phyloP scores from a whole-genome alignment of 805 yeast genomes.

The Teunomyces funiuensis region DNA sequence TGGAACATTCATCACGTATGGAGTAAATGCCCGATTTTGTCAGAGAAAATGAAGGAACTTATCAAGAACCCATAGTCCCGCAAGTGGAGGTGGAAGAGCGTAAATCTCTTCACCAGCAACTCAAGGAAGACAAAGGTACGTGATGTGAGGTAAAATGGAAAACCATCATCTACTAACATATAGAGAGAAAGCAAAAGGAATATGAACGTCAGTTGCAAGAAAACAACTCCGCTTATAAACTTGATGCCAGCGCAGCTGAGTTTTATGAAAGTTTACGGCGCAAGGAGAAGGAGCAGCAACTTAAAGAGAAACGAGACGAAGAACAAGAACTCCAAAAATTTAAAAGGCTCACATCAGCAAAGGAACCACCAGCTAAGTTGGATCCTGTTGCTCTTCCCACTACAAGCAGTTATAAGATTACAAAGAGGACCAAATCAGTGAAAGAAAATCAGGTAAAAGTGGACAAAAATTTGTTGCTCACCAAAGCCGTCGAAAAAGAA shows the following conservation, averaged over 20 bases:
- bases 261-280: constrained; percentile 31
- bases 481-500: neutral
- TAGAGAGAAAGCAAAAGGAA: constrained; percentile 34
- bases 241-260: constrained; percentile 35
- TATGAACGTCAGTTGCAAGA: constrained; percentile 27
- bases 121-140: constrained; percentile 41
- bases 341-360: constrained; percentile 6
- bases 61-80: constrained; percentile 1
- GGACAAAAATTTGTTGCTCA: neutral
- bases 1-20: too few relatives aligned
- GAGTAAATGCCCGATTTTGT: constrained; percentile 12
- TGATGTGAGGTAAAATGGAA: constrained; percentile 1
- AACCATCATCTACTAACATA: constrained; percentile 18
- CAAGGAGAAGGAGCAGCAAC: constrained; percentile 18
- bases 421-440: neutral
- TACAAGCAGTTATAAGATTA: neutral
- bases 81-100: constrained; percentile 25
- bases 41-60: constrained; percentile 8
- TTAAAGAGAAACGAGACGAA: constrained; percentile 20
- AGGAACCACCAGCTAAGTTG: neutral
- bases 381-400: neutral
- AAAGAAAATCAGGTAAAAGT: neutral
- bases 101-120: constrained; percentile 43
- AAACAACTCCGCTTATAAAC: constrained; percentile 41
- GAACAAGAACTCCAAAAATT: constrained; percentile 18